Base-by-base conservation (phyloP, 1,284 basidiomycete species). In the Mrakiaceae sp. region DNA sequence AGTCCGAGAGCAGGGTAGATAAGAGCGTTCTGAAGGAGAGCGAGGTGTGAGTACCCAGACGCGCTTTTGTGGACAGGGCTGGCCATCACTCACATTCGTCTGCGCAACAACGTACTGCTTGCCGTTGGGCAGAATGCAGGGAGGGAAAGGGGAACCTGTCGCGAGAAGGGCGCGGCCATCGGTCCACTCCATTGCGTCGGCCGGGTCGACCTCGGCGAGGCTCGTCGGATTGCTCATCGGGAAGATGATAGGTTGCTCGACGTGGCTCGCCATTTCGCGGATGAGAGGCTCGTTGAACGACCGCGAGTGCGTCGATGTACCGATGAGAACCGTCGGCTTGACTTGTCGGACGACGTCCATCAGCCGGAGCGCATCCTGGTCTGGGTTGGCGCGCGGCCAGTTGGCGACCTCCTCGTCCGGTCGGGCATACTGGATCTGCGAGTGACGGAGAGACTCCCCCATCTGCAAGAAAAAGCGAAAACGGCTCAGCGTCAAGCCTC, bases 191-290 rank as follows among this genome's bases (percentile, higher is more conserved):
- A 84, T 83, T 48, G 85, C 81, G 71, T 87, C 68, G 43, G 68
- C 69, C 64, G 88, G 89, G 67, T 84, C 81, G 2, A 87, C 86
- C 74, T 91, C 89, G 56, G 84, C 84, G 62, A 91, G 78, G 47
- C 79, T 76, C 68, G 85, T 90, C 5, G 89, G 90, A 75, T 93
- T 93, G 60, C 85, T 87, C 70, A 92, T 79, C 10, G 89, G 88
- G 71, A 92, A 79, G 71, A 72, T 90, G 73, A 92, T 87, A 0
- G 90, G 90, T 63, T 87, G 77, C 61, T 87, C 86, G 54, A 82
- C 82, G 66, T 81, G 79, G 68, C 81, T 79, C 49, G 82, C 81
- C 88, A 92, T 90, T 66, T 85, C 83, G 68, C 78, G 68, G 64
- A 78, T 70, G 53, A 93, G 79, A 62, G 86, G 83, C 75, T 91